phyloP scores from a whole-genome alignment of 1,139 yeast genomes.

The Candida smagusa region DNA sequence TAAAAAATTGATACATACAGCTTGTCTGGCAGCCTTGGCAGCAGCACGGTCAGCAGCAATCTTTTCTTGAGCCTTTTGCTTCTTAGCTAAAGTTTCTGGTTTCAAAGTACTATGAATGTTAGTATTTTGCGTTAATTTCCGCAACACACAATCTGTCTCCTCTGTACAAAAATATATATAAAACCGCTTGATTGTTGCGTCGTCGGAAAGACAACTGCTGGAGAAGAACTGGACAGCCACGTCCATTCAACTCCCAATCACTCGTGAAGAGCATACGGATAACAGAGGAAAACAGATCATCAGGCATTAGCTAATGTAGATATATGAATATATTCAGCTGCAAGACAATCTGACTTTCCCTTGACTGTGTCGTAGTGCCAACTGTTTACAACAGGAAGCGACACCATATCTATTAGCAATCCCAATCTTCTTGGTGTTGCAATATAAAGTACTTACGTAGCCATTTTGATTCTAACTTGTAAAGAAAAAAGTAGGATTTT shows the following conservation, averaged over 20 bases:
- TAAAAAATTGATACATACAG: slow-evolving; percentile 58
- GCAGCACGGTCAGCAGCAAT: slow-evolving; percentile 84
- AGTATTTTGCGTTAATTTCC: slow-evolving; percentile 19
- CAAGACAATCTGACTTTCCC: slow-evolving; percentile 49
- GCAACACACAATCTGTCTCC: slow-evolving; percentile 3
- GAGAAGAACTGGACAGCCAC: slow-evolving; percentile 46
- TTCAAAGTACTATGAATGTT: slow-evolving; percentile 44
- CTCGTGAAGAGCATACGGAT: slow-evolving; percentile 6
- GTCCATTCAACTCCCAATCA: slow-evolving; percentile 40
- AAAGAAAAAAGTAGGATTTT: slow-evolving; percentile 3
- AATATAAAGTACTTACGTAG: slow-evolving; percentile 16
- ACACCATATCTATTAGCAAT: slow-evolving; percentile 1
- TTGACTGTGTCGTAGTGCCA: slow-evolving; percentile 20
- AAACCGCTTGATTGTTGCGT: slow-evolving; percentile 7
- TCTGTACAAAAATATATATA: slow-evolving; percentile 4
- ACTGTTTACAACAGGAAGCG: slow-evolving; percentile 1
- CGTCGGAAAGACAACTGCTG: slow-evolving; percentile 24
- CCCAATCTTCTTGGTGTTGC: background rate
- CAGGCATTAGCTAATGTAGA: slow-evolving; percentile 45
- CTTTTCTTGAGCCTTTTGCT: slow-evolving; percentile 89
- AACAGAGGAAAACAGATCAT: slow-evolving; percentile 52
- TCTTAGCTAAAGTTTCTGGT: slow-evolving; percentile 97
- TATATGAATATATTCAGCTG: slow-evolving; percentile 29
- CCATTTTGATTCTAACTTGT: slow-evolving; percentile 14
- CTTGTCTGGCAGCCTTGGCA: slow-evolving; percentile 80